Evolutionary conservation across 495 filamentous ascomycete species (phyloP).

Genomic region (Penicillium chermesinum): DNA sequence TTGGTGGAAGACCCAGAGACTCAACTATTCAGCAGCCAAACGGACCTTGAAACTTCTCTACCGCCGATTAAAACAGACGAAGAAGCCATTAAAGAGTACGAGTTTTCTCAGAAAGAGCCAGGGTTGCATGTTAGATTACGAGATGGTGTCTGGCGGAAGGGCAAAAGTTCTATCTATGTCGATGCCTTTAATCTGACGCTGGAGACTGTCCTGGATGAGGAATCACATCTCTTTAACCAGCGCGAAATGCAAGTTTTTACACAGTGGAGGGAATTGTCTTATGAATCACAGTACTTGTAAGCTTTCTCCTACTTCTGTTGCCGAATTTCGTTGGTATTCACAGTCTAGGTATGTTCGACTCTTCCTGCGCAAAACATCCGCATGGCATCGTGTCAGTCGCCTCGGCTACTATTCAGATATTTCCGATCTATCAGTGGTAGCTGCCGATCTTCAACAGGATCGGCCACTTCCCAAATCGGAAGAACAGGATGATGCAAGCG

Average conservation of each 20-base stretch:
- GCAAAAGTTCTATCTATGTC: slow-evolving; percentile 86
- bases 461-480: slow-evolving; percentile 34
- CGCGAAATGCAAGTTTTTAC: slow-evolving; percentile 74
- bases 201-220: slow-evolving; percentile 84
- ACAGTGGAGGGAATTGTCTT: slow-evolving; percentile 66
- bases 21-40: slow-evolving; percentile 38
- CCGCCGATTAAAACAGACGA: slow-evolving; percentile 61
- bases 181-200: slow-evolving; percentile 95
- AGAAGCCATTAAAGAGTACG: slow-evolving; percentile 77
- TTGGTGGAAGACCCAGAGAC: slow-evolving; percentile 36
- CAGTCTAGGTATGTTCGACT: slow-evolving; percentile 73
- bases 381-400: slow-evolving; percentile 80
- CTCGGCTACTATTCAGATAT: slow-evolving; percentile 81
- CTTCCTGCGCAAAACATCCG: slow-evolving; percentile 90
- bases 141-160: slow-evolving; percentile 53
- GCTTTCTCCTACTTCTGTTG: slow-evolving; percentile 24
- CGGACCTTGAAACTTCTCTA: slow-evolving; percentile 74
- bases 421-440: slow-evolving; percentile 60
- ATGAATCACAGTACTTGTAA: slow-evolving; percentile 90
- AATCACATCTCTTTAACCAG: slow-evolving; percentile 79
- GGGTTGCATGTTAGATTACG: slow-evolving; percentile 45
- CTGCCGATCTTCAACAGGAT: slow-evolving; percentile 48
- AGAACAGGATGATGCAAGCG: slow-evolving; percentile 39
- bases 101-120: slow-evolving; percentile 46
- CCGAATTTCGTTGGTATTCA: not conserved